Percentiles rank a stretch among this genome's conserved stretches.
Evolutionary conservation across 805 yeast genomes (phyloP).

Genomic region (Candida ipomoeae): DNA sequence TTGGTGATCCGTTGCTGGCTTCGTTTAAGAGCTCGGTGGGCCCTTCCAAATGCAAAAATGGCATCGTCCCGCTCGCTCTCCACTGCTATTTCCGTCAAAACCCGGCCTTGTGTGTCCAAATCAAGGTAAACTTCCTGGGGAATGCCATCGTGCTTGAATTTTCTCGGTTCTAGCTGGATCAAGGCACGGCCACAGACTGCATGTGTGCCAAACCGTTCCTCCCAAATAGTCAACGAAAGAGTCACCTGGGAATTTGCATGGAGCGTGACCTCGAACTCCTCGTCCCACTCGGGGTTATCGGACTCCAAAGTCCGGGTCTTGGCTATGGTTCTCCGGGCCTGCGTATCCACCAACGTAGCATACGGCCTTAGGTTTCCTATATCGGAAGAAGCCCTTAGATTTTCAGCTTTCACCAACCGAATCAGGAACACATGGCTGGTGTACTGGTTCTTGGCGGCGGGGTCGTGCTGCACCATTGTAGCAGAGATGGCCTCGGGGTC

Average conservation of each 20-base stretch:
- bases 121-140: slow-evolving; percentile 59
- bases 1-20: slow-evolving; percentile 64
- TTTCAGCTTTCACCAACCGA: slow-evolving; percentile 60
- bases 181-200: slow-evolving; percentile 63
- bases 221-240: slow-evolving; percentile 67
- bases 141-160: slow-evolving; percentile 62
- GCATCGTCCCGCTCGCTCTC: slow-evolving; percentile 82
- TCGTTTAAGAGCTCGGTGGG: slow-evolving; percentile 60
- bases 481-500: slow-evolving; percentile 56
- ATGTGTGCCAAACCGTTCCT: slow-evolving; percentile 52
- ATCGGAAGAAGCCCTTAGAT: slow-evolving; percentile 33
- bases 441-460: slow-evolving; percentile 26
- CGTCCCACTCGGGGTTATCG: slow-evolving; percentile 79
- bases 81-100: slow-evolving; percentile 63
- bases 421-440: slow-evolving; percentile 59
- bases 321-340: slow-evolving; percentile 52
- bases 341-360: slow-evolving; percentile 59
- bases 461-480: slow-evolving; percentile 33
- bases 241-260: slow-evolving; percentile 41
- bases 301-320: slow-evolving; percentile 64
- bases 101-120: slow-evolving; percentile 63
- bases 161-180: slow-evolving; percentile 56
- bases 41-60: slow-evolving; percentile 72
- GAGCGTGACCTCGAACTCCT: slow-evolving; percentile 62
- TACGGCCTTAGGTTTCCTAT: slow-evolving; percentile 50